Evolutionary conservation across 192 early-diverging fungal genomes (phyloP), one percentile per base, ranked within the genome.

Genomic region (Linnemannia zychae): DNA sequence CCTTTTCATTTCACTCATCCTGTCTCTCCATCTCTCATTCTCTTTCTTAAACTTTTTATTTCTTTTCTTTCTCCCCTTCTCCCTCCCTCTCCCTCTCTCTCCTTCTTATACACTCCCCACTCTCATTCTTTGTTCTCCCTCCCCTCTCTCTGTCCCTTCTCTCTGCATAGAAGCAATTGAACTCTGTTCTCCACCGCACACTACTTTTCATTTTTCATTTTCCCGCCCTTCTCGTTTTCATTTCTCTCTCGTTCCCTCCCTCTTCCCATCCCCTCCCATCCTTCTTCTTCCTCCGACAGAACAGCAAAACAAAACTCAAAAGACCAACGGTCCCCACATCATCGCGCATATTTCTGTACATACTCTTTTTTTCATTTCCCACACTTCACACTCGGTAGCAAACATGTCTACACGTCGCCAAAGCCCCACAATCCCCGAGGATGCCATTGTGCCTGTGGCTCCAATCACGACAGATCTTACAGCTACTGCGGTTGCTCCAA

Each of bases 381-480:
- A 44, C 40, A 44, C 40, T 6, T 9, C 40, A 44, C 40, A 44
- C 40, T 44, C 4, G 40, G 4, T 44, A 6, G 20, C 5, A 33
- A 66, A 34, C 33, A 81, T 81, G 79, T 60, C 72, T 0, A 52
- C 49, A 50, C 79, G 73, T 33, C 79, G 79, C 73, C 40, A 81
- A 16, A 81, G 79, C 44, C 79, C 79, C 34, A 73, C 79, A n/a
- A 73, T 80, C 31, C 44, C 71, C 33, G 72, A 80, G 28, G 72
- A 80, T 13, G 47, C 24, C 24, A 13, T 15, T 31, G 16, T 34
- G 24, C 50, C 68, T 60, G 52, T 63, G 57, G 57, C 44, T 40
- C 38, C 67, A 24, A n/a, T 40, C 44, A 49, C 34, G 12, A 13
- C 57, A n/a, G 57, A 63, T 24, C 9, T 31, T 28, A 63, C 57